Base-by-base conservation (phyloP, 2,329 filamentous ascomycete species). In the Ophidiomyces ophidiicola region DNA sequence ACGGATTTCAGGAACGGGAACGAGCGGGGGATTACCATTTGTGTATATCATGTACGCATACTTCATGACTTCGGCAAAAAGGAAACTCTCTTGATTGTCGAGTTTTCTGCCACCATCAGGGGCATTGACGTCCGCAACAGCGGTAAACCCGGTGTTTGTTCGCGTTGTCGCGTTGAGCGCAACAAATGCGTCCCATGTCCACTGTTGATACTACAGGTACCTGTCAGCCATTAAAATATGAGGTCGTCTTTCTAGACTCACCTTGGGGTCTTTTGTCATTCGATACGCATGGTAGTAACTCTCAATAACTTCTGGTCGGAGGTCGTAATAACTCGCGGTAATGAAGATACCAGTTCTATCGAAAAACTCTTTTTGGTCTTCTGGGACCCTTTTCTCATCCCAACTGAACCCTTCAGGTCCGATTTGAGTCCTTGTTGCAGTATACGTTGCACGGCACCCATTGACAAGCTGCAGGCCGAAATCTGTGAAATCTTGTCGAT, bases 1-100 rank as follows among this genome's bases (percentile, higher is more conserved):
- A 14, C n/a, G 7, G 24, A 3, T 26, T 21, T 24, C 14, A 4
- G 14, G 14, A 12, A 5, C 20, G 12, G 26, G 1, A 21, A 6
- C 17, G 20, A 28, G 7, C 10, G 10, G 14, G 3, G 6, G 10
- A 44, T 30, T 36, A 47, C 45, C 45, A 26, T 23, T 24, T 0
- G 72, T 69, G 53, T 77, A 75, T 43, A 82, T 81, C 50, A 92
- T 57, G 61, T 82, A 92, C 41, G 72, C 66, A 57, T 92, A 92
- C 68, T 93, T 93, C 58, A 93, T 56, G 46, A 86, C 80, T 65
- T 93, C 85, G 0, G 85, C 84, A 57, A 92, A 85, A 66, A 82
- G 78, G 63, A 90, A 93, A 51, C 80, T 87, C 62, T 93, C 83
- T 68, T 88, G 81, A 56, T 80, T 78, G 56, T 93, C 74, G 29